Percentiles rank a stretch among this genome's conserved stretches.
Conservation (phyloP, 192 early-diverging fungal genomes). For the Obelidium mucronatum region DNA sequence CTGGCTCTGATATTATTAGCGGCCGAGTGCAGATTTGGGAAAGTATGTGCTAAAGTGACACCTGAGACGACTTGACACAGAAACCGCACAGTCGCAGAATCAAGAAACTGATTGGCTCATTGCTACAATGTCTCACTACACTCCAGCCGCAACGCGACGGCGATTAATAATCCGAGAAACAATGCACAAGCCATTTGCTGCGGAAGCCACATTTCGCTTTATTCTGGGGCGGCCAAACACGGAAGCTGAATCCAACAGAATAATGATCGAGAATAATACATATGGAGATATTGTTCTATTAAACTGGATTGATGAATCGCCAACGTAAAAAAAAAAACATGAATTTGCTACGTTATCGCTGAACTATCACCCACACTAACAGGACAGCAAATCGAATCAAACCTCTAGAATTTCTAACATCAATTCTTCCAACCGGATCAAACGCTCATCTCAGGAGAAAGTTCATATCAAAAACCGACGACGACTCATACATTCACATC, state of each 20-base stretch:
- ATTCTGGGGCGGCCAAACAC: background rate
- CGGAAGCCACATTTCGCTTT: background rate
- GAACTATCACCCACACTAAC: background rate
- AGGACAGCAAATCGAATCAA: background rate
- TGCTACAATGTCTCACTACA: conserved; percentile 13
- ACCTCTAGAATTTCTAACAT: background rate
- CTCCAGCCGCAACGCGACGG: background rate
- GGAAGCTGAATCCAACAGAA: background rate
- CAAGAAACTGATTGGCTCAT: too few relatives aligned
- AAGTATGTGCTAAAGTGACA: too few relatives aligned
- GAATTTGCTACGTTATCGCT: too few relatives aligned
- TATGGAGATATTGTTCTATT: conserved; percentile 8
- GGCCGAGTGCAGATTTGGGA: too few relatives aligned
- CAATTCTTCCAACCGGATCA: background rate
- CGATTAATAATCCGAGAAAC: conserved; percentile 10
- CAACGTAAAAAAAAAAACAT: too few relatives aligned
- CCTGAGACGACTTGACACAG: too few relatives aligned
- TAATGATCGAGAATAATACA: conserved; percentile 1
- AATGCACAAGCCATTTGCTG: background rate
- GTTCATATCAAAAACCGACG: conserved; percentile 12
- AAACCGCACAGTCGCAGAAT: too few relatives aligned
- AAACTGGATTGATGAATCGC: too few relatives aligned
- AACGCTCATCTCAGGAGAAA: background rate
- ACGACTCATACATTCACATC: conserved; percentile 3
- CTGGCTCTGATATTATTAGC: too few relatives aligned